Percentiles rank a stretch among this genome's conserved stretches.
These are phyloP conservation scores for Syzygium malaccense DNA, from an alignment of 441 rosid genomes.

Conservation along the genomic window DNA sequence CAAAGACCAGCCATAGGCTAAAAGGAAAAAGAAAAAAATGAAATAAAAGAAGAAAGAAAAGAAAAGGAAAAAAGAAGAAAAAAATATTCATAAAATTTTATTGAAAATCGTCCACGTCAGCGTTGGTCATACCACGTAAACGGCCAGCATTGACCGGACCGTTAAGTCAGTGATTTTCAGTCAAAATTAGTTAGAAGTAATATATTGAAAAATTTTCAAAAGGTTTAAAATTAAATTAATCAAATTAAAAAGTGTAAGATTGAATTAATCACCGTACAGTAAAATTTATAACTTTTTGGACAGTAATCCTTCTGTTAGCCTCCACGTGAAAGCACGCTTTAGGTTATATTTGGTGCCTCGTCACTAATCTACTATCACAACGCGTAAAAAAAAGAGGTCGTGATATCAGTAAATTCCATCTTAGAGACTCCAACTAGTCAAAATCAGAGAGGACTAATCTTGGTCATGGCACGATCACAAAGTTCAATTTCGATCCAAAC, in stretches of 20 bases:
- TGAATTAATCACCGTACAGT: rapidly evolving
- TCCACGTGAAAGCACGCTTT: neutral
- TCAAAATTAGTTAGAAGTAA: rapidly evolving
- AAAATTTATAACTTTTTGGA: neutral
- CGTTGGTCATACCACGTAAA: too few relatives aligned
- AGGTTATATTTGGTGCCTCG: neutral
- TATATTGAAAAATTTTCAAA: too few relatives aligned
- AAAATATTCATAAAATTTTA: too few relatives aligned
- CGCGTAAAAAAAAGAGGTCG: neutral
- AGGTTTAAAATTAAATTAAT: too few relatives aligned
- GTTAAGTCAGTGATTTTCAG: too few relatives aligned
- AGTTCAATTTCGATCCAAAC: neutral
- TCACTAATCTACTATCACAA: neutral
- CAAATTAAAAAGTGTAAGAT: neutral
- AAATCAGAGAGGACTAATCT: neutral
- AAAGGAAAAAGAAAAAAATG: too few relatives aligned
- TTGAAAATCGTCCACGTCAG: too few relatives aligned
- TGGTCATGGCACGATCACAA: neutral
- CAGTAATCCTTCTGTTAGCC: neutral
- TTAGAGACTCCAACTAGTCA: neutral
- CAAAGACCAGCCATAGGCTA: too few relatives aligned
- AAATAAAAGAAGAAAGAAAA: too few relatives aligned
- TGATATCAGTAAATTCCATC: neutral
- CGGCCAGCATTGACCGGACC: too few relatives aligned
- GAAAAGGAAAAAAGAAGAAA: too few relatives aligned